Base-by-base conservation (phyloP, 1,284 basidiomycete species). In the Rhodofomes roseus region DNA sequence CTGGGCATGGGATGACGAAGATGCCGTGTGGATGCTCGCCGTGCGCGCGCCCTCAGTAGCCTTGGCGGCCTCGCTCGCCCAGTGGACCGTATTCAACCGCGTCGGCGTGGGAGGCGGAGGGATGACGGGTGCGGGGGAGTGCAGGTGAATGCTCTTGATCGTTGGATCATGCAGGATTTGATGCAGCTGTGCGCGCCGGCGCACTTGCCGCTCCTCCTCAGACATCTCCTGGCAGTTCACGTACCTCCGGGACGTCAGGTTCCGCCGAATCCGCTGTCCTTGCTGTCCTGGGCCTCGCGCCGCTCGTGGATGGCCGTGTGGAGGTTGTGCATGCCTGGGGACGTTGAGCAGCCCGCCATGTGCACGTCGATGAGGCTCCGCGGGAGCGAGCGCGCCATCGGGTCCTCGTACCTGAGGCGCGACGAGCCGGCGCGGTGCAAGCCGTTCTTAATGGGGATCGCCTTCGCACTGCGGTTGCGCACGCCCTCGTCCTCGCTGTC, bases 381-480 rank as follows among this genome's bases (percentile, higher is more conserved):
- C 61, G 76, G 70, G 60, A 74, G 57, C 41, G 70, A 77, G 46
- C 73, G 73, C 12, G 75, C 57, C 59, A 64, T 60, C 36, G 64
- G 55, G 22, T 67, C 68, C 37, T 65, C 65, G 36, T 63, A 55
- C 14, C 57, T 60, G 25, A 68, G 62, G 16, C 68, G 53, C 2
- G 69, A 67, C 11, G 66, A 63, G 60, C 61, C 65, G 50, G 62
- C 62, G 29, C 71, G 71, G 27, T 64, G 62, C 27, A 65, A 57
- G 36, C 62, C 57, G 18, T 69, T 68, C 58, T 64, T 70, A 31
- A 68, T 62, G 40, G 66, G 65, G 52, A 71, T 71, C 27, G 70
- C 65, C 44, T 63, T 55, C 16, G 52, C 43, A 36, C 54, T 31
- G 43, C 55, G 51, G 53, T 31, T 41, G 36, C 48, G 55, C 18